Evolutionary conservation across 2,329 filamentous ascomycete species (phyloP), one percentile per base, ranked within the genome.

Genomic region (Aureobasidium uvarum): DNA sequence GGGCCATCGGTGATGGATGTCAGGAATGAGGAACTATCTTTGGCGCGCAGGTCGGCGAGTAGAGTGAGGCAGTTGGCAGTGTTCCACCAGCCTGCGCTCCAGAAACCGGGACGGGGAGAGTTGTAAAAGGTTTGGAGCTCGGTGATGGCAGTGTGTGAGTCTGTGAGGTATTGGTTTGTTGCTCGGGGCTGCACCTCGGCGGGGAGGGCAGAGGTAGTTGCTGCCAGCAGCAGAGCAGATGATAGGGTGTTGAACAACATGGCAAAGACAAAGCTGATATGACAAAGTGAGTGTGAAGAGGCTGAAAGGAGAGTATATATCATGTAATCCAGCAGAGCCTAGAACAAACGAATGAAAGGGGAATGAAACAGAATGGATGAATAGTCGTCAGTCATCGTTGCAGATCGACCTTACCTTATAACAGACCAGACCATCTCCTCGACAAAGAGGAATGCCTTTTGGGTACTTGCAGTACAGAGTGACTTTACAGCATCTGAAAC

Each of bases 71-170:
- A 50, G 13, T 67, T 64, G 18, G 66, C 66, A n/a, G 33, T 66
- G 38, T 67, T 67, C 66, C 66, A 67, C 66, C 66, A 67, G 18
- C 66, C 66, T 3, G 50, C 52, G 20, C 36, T 20, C 66, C 62
- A 67, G 8, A 55, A 51, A 0, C 54, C 63, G 10, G 66, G 43
- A 10, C 36, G 25, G 8, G 62, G 66, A 3, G 62, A 46, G 38
- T 66, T 67, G 66, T 67, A 67, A 16, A 62, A 66, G 18, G 56
- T 62, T 20, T 66, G 55, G 5, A 67, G 56, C 14, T 50, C 50
- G 2, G 62, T 66, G 16, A 67, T 63, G 10, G 63, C 66, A 5
- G 46, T 33, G 33, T 67, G 63, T 20, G 66, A 55, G 33, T 65
- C 33, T 16, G 33, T 54, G 5, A 63, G 60, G n/a, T 63, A 63